A percentile compares a stretch with the other conserved stretches of the same genome.
Evolutionary conservation across 2,329 filamentous ascomycete genomes (phyloP).

Genomic region (Hymenoscyphus scutula): DNA sequence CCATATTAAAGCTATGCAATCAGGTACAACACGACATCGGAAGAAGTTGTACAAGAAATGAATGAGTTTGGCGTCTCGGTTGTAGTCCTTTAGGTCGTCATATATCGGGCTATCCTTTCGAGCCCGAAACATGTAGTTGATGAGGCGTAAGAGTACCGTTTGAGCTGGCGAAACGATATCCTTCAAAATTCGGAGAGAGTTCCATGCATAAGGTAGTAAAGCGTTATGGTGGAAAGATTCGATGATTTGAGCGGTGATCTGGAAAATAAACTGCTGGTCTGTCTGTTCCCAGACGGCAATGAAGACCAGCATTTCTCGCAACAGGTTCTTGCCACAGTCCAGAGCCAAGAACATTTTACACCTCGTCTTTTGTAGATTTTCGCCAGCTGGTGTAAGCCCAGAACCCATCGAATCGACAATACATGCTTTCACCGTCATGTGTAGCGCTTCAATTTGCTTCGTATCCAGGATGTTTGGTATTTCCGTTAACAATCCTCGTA

Average conservation of each 20-base stretch:
- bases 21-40: conserved; percentile 86
- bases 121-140: conserved; percentile 83
- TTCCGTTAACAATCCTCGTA: conserved; percentile 84
- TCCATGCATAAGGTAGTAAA: conserved; percentile 87
- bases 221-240: conserved; percentile 88
- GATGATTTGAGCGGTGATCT: conserved; percentile 94
- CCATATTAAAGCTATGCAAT: conserved; percentile 91
- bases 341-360: conserved; percentile 88
- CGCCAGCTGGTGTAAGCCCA: conserved; percentile 62
- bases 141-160: conserved; percentile 84
- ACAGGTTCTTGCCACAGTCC: conserved; percentile 83
- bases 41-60: conserved; percentile 94
- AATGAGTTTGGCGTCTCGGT: conserved; percentile 60
- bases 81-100: conserved; percentile 52
- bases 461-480: conserved; percentile 92
- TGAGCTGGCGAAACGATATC: conserved; percentile 96
- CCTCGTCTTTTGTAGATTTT: conserved; percentile 85
- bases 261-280: conserved; percentile 91
- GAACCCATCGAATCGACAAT: conserved; percentile 81
- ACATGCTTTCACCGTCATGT: conserved; percentile 96
- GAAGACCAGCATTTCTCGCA: conserved; percentile 90
- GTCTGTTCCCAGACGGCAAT: conserved; percentile 96
- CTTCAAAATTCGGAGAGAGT: conserved; percentile 85
- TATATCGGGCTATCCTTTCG: conserved; percentile 43
- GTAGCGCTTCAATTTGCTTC: conserved; percentile 90